Evolutionary conservation across 73 alveolate species (phyloP), one percentile per base, ranked within the genome.

Genomic region (Breviolum minutum): DNA sequence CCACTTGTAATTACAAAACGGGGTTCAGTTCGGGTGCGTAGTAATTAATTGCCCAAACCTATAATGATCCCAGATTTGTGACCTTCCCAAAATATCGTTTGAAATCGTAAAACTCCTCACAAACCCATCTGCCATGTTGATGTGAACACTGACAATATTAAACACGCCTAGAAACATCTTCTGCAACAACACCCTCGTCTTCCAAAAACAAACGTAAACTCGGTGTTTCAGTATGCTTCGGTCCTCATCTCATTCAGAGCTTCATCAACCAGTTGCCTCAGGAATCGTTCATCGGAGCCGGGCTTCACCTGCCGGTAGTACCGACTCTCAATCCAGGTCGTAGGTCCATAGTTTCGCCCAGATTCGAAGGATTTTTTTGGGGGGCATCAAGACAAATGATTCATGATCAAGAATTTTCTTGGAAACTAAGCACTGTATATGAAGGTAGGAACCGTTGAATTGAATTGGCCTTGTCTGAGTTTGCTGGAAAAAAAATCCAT

Each of bases 251-350:
- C 22, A 66, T 20, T 66, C 74, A 66, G 22, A 2, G 74, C 74
- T 66, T 73, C 82, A 73, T 73, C 82, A 29, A 73, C 82, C 82
- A 73, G 82, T 40, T 73, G 82, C 82, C 82, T 73, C 26, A 69
- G 26, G 9, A 69, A 69, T 40, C 77, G 5, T 7, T n/a, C 24
- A 11, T n/a, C 77, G n/a, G 10, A 69, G 19, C n/a, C n/a, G n/a
- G n/a, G n/a, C n/a, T n/a, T n/a, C n/a, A n/a, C n/a, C n/a, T n/a
- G n/a, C n/a, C n/a, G n/a, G n/a, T n/a, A n/a, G n/a, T n/a, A n/a
- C n/a, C n/a, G n/a, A n/a, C n/a, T n/a, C n/a, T n/a, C n/a, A n/a
- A n/a, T n/a, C n/a, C 29, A n/a, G 26, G 77, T 13, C 19, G 19
- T 5, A 20, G 77, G 77, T 69, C 19, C 24, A 9, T 20, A 69